phyloP scores from a whole-genome alignment of 2,329 filamentous ascomycete species.

The Aciculosporium take region DNA sequence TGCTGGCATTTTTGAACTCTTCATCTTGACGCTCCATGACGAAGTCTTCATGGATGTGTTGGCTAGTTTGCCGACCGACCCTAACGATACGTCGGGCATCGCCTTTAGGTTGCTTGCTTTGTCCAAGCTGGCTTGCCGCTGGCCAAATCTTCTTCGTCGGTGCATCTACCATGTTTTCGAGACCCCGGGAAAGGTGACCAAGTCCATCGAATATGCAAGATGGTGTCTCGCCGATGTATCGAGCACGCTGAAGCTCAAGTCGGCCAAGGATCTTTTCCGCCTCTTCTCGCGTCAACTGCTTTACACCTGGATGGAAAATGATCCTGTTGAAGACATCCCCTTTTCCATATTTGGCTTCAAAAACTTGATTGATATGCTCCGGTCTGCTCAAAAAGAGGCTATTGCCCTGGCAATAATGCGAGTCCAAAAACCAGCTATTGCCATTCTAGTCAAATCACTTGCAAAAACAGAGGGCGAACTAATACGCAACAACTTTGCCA shows the following conservation, averaged over 20 bases:
- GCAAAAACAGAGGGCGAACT: conserved; percentile 40
- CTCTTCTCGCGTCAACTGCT: conserved; percentile 81
- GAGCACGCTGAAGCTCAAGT: conserved; percentile 45
- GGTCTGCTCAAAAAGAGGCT: conserved; percentile 60
- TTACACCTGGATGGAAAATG: conserved; percentile 72
- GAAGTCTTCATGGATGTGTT: conserved; percentile 73
- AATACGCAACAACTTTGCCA: conserved; percentile 57
- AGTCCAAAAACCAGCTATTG: conserved; percentile 48
- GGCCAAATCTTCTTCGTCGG: conserved; percentile 73
- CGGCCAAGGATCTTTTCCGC: conserved; percentile 57
- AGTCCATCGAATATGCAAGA: conserved; percentile 54
- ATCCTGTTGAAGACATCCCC: conserved; percentile 58
- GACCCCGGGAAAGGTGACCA: conserved; percentile 57
- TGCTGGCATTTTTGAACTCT: conserved; percentile 63
- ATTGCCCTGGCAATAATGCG: conserved; percentile 74
- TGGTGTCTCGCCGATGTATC: conserved; percentile 58
- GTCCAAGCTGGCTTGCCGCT: conserved; percentile 61
- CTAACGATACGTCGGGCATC: conserved; percentile 64
- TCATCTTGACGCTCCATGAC: conserved; percentile 71
- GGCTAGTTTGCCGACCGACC: conserved; percentile 60
- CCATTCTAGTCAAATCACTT: conserved; percentile 45
- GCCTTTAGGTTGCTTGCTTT: conserved; percentile 68
- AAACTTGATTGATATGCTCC: conserved; percentile 52
- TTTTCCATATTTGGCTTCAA: conserved; percentile 73
- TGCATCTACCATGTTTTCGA: conserved; percentile 94